Evolutionary conservation across 2,329 filamentous ascomycete species (phyloP).

Genomic region (Knufia fluminis): DNA sequence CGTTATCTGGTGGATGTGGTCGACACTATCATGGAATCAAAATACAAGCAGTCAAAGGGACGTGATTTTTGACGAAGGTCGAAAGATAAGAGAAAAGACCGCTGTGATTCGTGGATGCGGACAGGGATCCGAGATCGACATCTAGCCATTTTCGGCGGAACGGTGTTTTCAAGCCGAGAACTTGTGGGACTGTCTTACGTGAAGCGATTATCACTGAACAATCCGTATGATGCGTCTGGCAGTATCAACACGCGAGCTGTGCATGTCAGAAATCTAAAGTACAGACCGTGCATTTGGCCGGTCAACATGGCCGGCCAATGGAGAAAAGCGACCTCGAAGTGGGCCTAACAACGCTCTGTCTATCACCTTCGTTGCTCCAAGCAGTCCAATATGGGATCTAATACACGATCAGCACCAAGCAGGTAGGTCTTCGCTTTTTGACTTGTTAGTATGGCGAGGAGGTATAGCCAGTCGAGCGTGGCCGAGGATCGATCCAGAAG

Average conservation of each 20-base stretch:
- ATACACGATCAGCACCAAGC: neutral
- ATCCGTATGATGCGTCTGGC: neutral
- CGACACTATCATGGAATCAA: neutral
- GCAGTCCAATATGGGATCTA: neutral
- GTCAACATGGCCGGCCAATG: neutral
- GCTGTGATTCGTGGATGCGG: neutral
- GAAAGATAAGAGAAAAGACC: neutral
- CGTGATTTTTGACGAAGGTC: neutral
- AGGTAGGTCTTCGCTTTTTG: no score
- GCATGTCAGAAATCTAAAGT: neutral
- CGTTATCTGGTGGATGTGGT: no score
- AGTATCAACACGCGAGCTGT: neutral
- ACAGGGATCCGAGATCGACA: neutral
- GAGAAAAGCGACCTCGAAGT: neutral
- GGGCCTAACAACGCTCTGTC: neutral
- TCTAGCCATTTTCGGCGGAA: neutral
- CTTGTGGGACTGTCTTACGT: neutral
- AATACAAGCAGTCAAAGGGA: neutral
- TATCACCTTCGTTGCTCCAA: neutral
- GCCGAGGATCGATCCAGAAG: neutral
- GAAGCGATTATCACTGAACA: conserved; percentile 1
- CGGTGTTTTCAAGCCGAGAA: neutral
- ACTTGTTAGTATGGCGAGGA: neutral
- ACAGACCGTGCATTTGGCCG: neutral
- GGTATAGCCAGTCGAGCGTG: neutral